Evolutionary conservation across 2,329 filamentous ascomycete species (phyloP).

Genomic region (Penicillium sp.): DNA sequence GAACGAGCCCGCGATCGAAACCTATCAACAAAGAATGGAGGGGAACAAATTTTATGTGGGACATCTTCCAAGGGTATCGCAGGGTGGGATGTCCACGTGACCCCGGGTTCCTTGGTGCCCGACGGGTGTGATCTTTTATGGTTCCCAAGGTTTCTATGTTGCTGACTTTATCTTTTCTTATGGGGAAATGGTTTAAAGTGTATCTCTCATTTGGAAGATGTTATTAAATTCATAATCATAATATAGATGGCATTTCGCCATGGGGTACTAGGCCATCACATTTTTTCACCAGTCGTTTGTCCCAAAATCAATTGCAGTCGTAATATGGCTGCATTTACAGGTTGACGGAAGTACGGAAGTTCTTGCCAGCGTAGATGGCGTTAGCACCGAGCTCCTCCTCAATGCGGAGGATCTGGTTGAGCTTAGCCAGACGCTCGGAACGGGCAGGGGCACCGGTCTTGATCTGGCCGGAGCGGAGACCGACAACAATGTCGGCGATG

Average conservation of each 20-base stretch:
- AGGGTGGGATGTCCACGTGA: slow-evolving; percentile 25
- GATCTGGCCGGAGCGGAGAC: slow-evolving; percentile 95
- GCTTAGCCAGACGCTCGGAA: slow-evolving; percentile 97
- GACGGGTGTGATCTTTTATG: slow-evolving; percentile 12
- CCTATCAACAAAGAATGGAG: slow-evolving; percentile 21
- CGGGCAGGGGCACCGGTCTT: slow-evolving; percentile 96
- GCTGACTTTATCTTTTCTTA: not conserved
- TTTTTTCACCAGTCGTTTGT: slow-evolving; percentile 12
- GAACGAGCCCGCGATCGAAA: slow-evolving; percentile 18
- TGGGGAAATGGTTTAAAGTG: not conserved
- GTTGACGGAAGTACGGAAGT: slow-evolving; percentile 89
- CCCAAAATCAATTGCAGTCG: not conserved
- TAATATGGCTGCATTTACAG: slow-evolving; percentile 58
- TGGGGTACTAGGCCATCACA: slow-evolving; percentile 15
- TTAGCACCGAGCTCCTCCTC: slow-evolving; percentile 96
- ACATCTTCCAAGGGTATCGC: slow-evolving; percentile 15
- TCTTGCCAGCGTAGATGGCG: slow-evolving; percentile 85
- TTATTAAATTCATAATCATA: slow-evolving; percentile 32
- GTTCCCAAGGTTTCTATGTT: too few species aligned
- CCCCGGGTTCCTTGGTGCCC: slow-evolving; percentile 19
- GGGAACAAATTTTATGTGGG: slow-evolving; percentile 33
- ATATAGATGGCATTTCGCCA: slow-evolving; percentile 16
- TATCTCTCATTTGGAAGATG: slow-evolving; percentile 22
- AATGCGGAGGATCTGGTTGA: slow-evolving; percentile 99
- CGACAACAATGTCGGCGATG: slow-evolving; percentile 96